These are phyloP conservation scores for Venturia aucupariae DNA, from an alignment of 2,329 filamentous ascomycete species.

Conservation along the genomic window DNA sequence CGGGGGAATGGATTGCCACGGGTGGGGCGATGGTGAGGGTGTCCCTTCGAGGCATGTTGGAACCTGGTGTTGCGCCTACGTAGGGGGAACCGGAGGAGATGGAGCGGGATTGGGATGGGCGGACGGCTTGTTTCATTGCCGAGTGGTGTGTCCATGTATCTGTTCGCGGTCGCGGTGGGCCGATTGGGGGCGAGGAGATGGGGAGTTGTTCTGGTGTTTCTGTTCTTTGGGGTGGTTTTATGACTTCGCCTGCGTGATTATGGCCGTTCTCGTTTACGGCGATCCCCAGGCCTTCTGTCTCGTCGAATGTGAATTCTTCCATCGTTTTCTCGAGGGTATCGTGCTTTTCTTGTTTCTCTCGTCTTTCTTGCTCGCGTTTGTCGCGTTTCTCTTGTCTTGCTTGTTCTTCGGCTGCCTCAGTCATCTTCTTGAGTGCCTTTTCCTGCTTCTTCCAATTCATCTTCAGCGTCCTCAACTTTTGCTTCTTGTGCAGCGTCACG, in stretches of 20 bases:
- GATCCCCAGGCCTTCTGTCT: slow-evolving; percentile 12
- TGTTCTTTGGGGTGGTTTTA: slow-evolving; percentile 1
- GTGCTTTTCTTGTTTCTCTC: slow-evolving; percentile 6
- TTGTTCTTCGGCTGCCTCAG: slow-evolving; percentile 15
- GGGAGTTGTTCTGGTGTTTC: slow-evolving; percentile 7
- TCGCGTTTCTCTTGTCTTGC: slow-evolving; percentile 15
- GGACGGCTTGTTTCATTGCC: neutral
- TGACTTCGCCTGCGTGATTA: neutral
- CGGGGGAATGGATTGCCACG: neutral
- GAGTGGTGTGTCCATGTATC: neutral
- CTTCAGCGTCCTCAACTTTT: slow-evolving; percentile 30
- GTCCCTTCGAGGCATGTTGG: slow-evolving; percentile 4
- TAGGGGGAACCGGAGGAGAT: slow-evolving; percentile 8
- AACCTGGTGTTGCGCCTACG: neutral
- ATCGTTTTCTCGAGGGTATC: neutral
- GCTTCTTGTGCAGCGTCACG: slow-evolving; percentile 28
- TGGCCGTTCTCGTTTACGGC: slow-evolving; percentile 6
- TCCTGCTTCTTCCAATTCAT: slow-evolving; percentile 24
- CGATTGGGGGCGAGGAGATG: neutral
- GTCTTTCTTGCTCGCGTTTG: slow-evolving; percentile 15
- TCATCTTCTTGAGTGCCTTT: slow-evolving; percentile 14
- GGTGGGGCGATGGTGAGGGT: slow-evolving; percentile 8
- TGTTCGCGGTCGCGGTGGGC: neutral
- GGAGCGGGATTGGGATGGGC: neutral
- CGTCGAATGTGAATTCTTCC: slow-evolving; percentile 13